phyloP scores from a whole-genome alignment of 2,329 filamentous ascomycete species.

The Zarea fungicola region DNA sequence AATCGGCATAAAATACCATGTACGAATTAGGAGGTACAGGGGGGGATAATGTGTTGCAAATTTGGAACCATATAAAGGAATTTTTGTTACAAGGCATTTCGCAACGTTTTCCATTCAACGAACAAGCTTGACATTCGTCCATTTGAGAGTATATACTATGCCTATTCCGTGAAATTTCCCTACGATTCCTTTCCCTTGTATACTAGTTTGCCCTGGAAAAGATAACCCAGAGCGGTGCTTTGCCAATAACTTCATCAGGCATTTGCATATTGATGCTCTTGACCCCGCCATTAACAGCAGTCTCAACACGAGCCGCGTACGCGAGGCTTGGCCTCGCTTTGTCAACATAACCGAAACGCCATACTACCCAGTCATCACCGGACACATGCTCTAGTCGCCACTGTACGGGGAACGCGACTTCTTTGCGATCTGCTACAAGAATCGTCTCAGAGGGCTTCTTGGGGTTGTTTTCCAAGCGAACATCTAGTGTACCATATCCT shows the following conservation, averaged over 20 bases:
- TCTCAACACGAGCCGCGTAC: background rate
- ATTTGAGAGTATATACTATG: no score
- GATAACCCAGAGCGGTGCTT: background rate
- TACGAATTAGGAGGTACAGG: background rate
- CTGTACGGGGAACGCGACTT: constrained; percentile 21
- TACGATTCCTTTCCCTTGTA: no score
- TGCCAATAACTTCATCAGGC: background rate
- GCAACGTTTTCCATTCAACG: background rate
- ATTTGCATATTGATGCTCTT: background rate
- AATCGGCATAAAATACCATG: constrained; percentile 25
- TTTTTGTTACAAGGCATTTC: background rate
- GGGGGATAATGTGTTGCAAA: no score
- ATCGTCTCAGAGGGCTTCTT: constrained; percentile 15
- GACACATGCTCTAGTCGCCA: constrained; percentile 24
- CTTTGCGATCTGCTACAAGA: constrained; percentile 20
- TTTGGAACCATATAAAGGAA: constrained; percentile 15
- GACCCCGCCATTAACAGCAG: background rate
- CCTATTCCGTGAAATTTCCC: no score
- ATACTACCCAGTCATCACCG: constrained; percentile 24
- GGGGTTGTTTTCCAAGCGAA: constrained; percentile 17
- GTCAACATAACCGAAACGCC: constrained; percentile 11
- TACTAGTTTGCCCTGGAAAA: background rate
- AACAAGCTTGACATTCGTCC: no score
- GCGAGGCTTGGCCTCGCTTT: background rate
- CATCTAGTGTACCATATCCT: constrained; percentile 30